A percentile compares a stretch with the other conserved stretches of the same genome.
These are phyloP conservation scores for Puccinia coronata DNA, from an alignment of 1,284 basidiomycete species.

Conservation along the genomic window DNA sequence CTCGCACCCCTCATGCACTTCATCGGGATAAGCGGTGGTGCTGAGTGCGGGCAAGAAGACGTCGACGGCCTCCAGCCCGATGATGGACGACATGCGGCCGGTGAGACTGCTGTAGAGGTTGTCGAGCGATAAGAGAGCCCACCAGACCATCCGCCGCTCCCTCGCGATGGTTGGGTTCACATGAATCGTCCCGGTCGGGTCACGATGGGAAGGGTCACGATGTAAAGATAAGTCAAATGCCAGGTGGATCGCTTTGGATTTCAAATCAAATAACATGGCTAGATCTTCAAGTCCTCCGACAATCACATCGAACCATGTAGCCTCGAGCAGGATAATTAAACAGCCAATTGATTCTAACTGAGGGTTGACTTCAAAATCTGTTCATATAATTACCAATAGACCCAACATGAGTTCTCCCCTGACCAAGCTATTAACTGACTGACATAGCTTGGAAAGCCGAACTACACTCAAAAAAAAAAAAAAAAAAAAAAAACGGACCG, in stretches of 20 bases:
- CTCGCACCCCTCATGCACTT: constrained; percentile 41
- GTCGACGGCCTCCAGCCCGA: constrained; percentile 38
- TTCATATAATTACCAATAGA: background rate
- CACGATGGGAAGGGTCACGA: constrained; percentile 44
- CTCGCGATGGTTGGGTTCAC: constrained; percentile 14
- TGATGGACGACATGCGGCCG: constrained; percentile 35
- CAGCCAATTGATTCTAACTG: constrained; percentile 37
- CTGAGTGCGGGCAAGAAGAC: constrained; percentile 47
- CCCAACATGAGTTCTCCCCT: background rate
- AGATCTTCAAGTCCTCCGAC: constrained; percentile 44
- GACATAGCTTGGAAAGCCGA: background rate
- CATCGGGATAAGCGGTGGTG: constrained; percentile 17
- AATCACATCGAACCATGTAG: constrained; percentile 40
- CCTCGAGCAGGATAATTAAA: constrained; percentile 45
- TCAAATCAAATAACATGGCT: constrained; percentile 25
- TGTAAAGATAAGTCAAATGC: constrained; percentile 41
- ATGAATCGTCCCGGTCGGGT: constrained; percentile 23
- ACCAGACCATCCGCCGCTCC: constrained; percentile 46
- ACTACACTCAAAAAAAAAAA: background rate
- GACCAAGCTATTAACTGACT: background rate
- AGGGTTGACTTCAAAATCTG: constrained; percentile 43
- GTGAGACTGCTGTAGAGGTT: constrained; percentile 39
- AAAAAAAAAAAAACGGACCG: constrained; percentile 11
- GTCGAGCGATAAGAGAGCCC: constrained; percentile 49
- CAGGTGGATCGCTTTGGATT: constrained; percentile 47